These are phyloP conservation scores for Monosporascus sp. DNA, from an alignment of 2,329 filamentous ascomycete species.

Conservation along the genomic window DNA sequence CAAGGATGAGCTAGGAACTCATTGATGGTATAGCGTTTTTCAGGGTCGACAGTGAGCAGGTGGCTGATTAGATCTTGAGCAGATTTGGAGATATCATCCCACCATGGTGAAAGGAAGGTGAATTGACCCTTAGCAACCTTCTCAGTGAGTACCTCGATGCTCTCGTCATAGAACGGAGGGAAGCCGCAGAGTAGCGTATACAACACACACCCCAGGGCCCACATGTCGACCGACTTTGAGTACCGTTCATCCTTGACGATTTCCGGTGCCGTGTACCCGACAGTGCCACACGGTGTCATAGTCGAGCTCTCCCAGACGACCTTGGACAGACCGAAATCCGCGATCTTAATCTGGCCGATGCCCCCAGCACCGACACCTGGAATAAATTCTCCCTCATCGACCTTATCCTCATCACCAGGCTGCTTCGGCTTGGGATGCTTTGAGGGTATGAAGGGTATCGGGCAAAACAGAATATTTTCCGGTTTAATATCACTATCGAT, in stretches of 20 bases:
- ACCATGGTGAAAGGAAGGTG: conserved; percentile 97
- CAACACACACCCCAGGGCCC: conserved; percentile 92
- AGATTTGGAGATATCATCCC: conserved; percentile 95
- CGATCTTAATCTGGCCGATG: conserved; percentile 94
- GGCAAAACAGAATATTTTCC: conserved; percentile 92
- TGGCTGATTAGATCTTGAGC: conserved; percentile 94
- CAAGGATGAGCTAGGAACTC: conserved; percentile 95
- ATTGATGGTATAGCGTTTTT: conserved; percentile 88
- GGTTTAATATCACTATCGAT: conserved; percentile 85
- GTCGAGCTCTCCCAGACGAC: conserved; percentile 97
- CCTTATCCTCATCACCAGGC: conserved; percentile 93
- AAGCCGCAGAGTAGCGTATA: conserved; percentile 97
- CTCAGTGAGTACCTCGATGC: conserved; percentile 92
- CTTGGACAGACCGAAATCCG: conserved; percentile 95
- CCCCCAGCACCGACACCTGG: conserved; percentile 77
- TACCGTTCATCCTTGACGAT: conserved; percentile 99
- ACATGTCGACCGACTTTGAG: conserved; percentile 99
- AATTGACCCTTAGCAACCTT: conserved; percentile 97
- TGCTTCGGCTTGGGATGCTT: conserved; percentile 75
- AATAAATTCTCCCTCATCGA: conserved; percentile 91
- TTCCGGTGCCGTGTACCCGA: conserved; percentile 95
- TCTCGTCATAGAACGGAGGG: conserved; percentile 97
- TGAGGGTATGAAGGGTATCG: conserved; percentile 73
- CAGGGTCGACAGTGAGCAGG: conserved; percentile 87
- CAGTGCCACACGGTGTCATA: conserved; percentile 98